A percentile compares a stretch with the other conserved stretches of the same genome.
phyloP scores from a whole-genome alignment of 805 yeast species.

The Sugiyamaella marilandica region DNA sequence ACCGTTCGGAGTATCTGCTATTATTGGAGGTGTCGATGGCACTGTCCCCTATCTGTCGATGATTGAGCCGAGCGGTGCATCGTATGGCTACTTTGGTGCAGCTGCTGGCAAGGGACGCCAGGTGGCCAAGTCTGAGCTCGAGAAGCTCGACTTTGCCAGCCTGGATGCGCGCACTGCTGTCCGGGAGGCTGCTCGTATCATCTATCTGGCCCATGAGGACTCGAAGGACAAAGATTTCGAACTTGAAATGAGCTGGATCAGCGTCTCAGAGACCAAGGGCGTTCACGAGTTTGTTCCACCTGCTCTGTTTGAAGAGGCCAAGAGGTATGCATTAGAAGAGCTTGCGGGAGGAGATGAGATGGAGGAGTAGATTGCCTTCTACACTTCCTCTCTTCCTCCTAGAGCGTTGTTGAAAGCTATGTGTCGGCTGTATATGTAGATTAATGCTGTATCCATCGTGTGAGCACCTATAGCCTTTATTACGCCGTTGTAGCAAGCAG shows the following conservation, averaged over 20 bases:
- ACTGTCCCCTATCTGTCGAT: conserved; percentile 89
- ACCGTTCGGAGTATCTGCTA: conserved; percentile 92
- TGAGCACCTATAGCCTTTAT: no score
- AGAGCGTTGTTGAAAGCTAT: no score
- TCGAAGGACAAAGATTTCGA: conserved; percentile 97
- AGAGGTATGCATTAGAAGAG: conserved; percentile 75
- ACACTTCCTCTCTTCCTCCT: neutral
- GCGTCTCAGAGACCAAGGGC: conserved; percentile 70
- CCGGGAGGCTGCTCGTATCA: conserved; percentile 89
- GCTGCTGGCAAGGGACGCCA: conserved; percentile 99
- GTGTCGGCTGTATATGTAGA: no score
- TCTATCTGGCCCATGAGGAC: conserved; percentile 93
- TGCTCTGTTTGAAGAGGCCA: conserved; percentile 76
- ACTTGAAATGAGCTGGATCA: conserved; percentile 88
- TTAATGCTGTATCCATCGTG: neutral
- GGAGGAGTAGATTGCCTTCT: conserved; percentile 38
- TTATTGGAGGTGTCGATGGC: conserved; percentile 89
- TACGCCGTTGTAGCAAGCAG: no score
- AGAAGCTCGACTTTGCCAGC: conserved; percentile 71
- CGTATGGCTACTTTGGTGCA: conserved; percentile 97
- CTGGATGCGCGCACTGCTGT: conserved; percentile 78
- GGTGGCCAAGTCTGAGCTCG: conserved; percentile 94
- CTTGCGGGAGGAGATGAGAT: conserved; percentile 72
- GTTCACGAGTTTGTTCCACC: conserved; percentile 75
- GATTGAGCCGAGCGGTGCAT: conserved; percentile 96